A percentile compares a stretch with the other conserved stretches of the same genome.
These are phyloP conservation scores for Leccinellum luteum DNA, from an alignment of 768 basidiomycete species.

Conservation along the genomic window DNA sequence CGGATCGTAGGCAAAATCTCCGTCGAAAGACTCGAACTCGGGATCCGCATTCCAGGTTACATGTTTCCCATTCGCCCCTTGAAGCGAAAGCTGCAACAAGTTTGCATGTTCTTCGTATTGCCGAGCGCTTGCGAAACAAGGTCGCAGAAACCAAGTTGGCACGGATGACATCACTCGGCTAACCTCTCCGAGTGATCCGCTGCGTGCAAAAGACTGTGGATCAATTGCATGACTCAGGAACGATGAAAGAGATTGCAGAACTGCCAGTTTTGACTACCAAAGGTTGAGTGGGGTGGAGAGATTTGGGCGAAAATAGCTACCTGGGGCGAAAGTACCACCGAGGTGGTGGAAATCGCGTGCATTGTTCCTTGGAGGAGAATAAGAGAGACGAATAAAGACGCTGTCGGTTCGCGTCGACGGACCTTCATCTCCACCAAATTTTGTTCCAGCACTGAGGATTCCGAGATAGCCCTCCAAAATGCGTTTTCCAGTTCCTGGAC, in stretches of 20 bases:
- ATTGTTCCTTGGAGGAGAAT: conserved; percentile 20
- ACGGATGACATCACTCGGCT: conserved; percentile 23
- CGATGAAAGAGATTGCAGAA: conserved; percentile 65
- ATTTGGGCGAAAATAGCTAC: conserved; percentile 35
- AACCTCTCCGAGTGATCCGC: conserved; percentile 13
- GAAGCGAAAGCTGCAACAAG: conserved; percentile 34
- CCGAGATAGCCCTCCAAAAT: conserved; percentile 79
- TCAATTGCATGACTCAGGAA: conserved; percentile 57
- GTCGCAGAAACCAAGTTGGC: conserved; percentile 62
- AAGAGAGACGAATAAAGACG: neutral
- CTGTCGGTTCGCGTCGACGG: conserved; percentile 4
- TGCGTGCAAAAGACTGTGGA: conserved; percentile 13
- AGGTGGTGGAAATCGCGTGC: conserved; percentile 57
- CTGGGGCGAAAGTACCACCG: conserved; percentile 60
- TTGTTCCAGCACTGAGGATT: conserved; percentile 68
- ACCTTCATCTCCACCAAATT: conserved; percentile 59
- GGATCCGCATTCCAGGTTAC: conserved; percentile 27
- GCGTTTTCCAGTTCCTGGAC: conserved; percentile 53
- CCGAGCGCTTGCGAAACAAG: conserved; percentile 52
- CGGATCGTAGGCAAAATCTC: conserved; percentile 31
- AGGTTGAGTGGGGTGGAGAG: neutral
- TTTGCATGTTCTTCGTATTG: conserved; percentile 56
- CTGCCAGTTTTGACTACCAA: conserved; percentile 71
- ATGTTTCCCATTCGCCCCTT: conserved; percentile 16
- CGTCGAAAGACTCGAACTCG: conserved; percentile 23